These are phyloP conservation scores for Fraxinus sp. DNA, from an alignment of 305 asterid species.

Conservation along the genomic window DNA sequence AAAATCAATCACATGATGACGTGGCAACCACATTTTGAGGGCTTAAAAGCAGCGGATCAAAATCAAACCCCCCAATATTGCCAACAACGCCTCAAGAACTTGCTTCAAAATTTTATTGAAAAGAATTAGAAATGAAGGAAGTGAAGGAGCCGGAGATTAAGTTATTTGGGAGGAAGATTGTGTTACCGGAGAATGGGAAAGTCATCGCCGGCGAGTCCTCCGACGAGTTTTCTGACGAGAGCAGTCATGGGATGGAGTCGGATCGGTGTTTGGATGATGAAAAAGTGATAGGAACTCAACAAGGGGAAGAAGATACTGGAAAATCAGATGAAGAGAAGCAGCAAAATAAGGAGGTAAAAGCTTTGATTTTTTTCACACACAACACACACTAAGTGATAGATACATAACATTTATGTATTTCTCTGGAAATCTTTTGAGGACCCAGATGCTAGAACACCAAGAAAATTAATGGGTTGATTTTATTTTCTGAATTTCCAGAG, in stretches of 20 bases:
- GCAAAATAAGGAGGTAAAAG: slow-evolving; percentile 46
- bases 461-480: slow-evolving; percentile 18
- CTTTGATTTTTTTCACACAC: slow-evolving; percentile 5
- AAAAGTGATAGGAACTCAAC: slow-evolving; percentile 12
- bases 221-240: slow-evolving; percentile 32
- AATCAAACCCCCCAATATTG: slow-evolving; percentile 36
- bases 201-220: slow-evolving; percentile 24
- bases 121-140: slow-evolving; percentile 31
- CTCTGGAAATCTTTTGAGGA: slow-evolving; percentile 7
- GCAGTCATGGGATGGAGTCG: slow-evolving; percentile 26
- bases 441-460: slow-evolving; percentile 25
- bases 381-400: background rate
- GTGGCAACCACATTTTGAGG: slow-evolving; percentile 54
- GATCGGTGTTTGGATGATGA: slow-evolving; percentile 32
- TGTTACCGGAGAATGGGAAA: slow-evolving; percentile 46
- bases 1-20: slow-evolving; percentile 42
- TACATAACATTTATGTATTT: background rate
- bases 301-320: slow-evolving; percentile 25
- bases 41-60: slow-evolving; percentile 32
- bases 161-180: slow-evolving; percentile 67
- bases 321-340: slow-evolving; percentile 33
- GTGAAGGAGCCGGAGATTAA: slow-evolving; percentile 59
- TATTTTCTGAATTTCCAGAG: background rate
- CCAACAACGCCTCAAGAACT: slow-evolving; percentile 47
- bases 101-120: background rate